A percentile compares a stretch with the other conserved stretches of the same genome.
These are phyloP conservation scores for Pestalotiopsis sp. DNA, from an alignment of 2,329 filamentous ascomycete species.

Conservation along the genomic window DNA sequence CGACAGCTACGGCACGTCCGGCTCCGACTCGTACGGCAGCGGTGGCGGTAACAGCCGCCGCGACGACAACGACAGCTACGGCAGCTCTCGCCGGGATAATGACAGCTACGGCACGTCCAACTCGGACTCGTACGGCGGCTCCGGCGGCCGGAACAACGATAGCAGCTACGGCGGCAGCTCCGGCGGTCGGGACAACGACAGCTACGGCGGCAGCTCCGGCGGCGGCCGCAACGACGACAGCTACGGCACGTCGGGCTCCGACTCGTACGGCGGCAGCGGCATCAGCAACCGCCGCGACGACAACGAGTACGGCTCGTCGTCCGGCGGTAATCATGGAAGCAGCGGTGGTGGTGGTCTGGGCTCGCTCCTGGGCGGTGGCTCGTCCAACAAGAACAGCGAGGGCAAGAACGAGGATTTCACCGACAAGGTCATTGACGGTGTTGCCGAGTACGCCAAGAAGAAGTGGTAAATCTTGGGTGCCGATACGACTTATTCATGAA, in stretches of 20 bases:
- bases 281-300: background rate
- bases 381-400: background rate
- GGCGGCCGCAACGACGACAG: background rate
- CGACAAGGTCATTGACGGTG: conserved; percentile 9
- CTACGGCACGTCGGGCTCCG: background rate
- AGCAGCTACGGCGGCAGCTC: background rate
- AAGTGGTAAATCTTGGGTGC: background rate
- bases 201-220: background rate
- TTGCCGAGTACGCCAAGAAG: conserved; percentile 9
- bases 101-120: background rate
- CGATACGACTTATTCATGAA: too few relatives aligned
- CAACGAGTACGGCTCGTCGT: conserved; percentile 5
- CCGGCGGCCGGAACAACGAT: background rate
- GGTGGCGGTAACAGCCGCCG: background rate
- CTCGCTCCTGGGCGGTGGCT: conserved; percentile 4
- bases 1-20: background rate
- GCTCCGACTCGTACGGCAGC: background rate
- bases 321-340: background rate
- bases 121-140: background rate
- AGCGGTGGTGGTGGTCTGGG: background rate
- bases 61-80: background rate
- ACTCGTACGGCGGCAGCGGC: background rate
- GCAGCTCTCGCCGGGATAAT: conserved; percentile 1
- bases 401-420: conserved; percentile 6
- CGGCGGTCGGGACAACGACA: background rate